Base-by-base conservation (phyloP, 768 basidiomycete species). In the Strobilomyces echinocephalus region DNA sequence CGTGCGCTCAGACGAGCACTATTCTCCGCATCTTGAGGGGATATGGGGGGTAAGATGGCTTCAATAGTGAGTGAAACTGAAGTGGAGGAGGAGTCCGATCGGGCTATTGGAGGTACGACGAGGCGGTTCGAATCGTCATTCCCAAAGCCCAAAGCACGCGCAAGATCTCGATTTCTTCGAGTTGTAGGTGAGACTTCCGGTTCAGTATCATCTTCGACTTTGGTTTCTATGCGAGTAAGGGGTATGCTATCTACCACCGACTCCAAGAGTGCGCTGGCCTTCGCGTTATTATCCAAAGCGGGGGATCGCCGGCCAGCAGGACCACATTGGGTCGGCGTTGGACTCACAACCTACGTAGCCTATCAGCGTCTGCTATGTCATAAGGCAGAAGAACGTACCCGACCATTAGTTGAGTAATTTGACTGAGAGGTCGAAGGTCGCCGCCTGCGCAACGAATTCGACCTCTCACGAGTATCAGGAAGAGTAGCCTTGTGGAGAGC, bases 381-480 rank as follows among this genome's bases (percentile, higher is more conserved):
- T 18, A 52, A 53, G 36, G 26, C 3, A 53, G 21, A 44, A 44
- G 33, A 12, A 64, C 73, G 43, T 55, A 79, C 77, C 50, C 79
- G 75, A n/a, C 78, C 80, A 50, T 73, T 77, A 42, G 70, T 71
- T 1, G 84, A 84, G 62, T 88, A 85, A 61, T 82, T 85, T 11
- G 88, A 87, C 68, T 90, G 88, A n/a, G 89, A 88, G 14, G 86
- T 88, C 1, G 88, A 91, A 11, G 87, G 88, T 36, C 88, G 77
- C 46, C 90, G 79, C 57, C 82, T 81, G 52, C 88, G 77, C 59
- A 88, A 73, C n/a, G 88, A 90, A 49, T 81, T 83, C 0, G 79
- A 73, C 43, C 88, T 81, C 60, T 83, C 81, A 11, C 81, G 81
- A 36, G 74, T 66, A 56, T 87, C 85, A 9, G 80, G 77, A 46